Evolutionary conservation across 148 eudicot species (phyloP).

Genomic region (Vaccinium macrocarpon): DNA sequence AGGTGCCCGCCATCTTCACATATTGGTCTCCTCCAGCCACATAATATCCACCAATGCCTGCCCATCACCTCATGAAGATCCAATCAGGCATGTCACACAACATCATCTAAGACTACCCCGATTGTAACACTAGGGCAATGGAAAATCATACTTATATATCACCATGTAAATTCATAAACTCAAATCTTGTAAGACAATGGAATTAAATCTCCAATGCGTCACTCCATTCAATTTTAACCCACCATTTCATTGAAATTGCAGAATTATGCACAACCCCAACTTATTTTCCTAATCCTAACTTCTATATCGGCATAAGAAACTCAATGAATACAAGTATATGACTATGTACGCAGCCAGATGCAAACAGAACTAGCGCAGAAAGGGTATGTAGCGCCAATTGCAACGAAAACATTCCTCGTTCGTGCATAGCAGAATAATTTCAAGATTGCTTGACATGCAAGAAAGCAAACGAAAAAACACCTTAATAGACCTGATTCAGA

Average conservation of each 20-base stretch:
- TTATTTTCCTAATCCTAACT: not conserved
- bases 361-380: not conserved
- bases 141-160: not conserved
- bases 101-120: not conserved
- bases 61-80: not conserved
- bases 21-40: not conserved
- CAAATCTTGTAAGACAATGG: not conserved
- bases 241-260: not conserved
- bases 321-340: not conserved
- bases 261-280: not conserved
- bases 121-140: not conserved
- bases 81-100: not conserved
- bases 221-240: not conserved
- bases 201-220: not conserved
- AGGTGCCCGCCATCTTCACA: not conserved
- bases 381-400: not conserved
- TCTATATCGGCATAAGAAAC: not conserved
- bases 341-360: not conserved
- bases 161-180: not conserved
- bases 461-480: not conserved
- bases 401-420: not conserved
- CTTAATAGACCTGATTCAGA: not conserved
- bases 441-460: conserved; percentile 22
- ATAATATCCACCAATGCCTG: not conserved
- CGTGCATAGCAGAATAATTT: not conserved